A percentile compares a stretch with the other conserved stretches of the same genome.
These are phyloP conservation scores for Porcisia deanei DNA, from an alignment of 208 protist species.

Conservation along the genomic window DNA sequence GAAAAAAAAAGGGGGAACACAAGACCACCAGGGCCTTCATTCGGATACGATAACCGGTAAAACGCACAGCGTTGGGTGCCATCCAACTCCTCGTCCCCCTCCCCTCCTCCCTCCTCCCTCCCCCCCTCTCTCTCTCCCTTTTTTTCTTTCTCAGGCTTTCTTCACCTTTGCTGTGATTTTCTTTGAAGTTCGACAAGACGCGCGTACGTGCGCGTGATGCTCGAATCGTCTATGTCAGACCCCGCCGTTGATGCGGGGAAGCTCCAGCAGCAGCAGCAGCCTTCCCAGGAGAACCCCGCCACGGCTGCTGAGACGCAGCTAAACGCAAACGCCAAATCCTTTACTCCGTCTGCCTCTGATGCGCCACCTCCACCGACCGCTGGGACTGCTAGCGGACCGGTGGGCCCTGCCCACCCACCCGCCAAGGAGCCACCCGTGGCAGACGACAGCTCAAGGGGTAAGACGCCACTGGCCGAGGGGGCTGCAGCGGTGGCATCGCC, in stretches of 20 bases:
- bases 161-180: neutral
- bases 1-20: too few relatives aligned
- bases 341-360: constrained; percentile 31
- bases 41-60: too few relatives aligned
- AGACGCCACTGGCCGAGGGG: neutral
- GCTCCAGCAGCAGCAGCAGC: constrained; percentile 2
- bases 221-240: neutral
- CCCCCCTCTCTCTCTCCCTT: too few relatives aligned
- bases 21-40: too few relatives aligned
- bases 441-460: neutral
- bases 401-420: neutral
- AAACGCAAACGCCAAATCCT: constrained; percentile 68
- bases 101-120: too few relatives aligned
- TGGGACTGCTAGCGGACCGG: neutral
- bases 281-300: neutral
- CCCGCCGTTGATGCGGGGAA: neutral
- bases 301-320: constrained; percentile 36
- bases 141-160: too few relatives aligned
- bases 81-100: too few relatives aligned
- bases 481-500: neutral
- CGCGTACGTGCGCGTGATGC: neutral
- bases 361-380: neutral
- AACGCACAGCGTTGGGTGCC: too few relatives aligned
- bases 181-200: neutral
- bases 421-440: neutral